phyloP scores from a whole-genome alignment of 805 yeast species.

The Zygosaccharomyces kombuchaensis region DNA sequence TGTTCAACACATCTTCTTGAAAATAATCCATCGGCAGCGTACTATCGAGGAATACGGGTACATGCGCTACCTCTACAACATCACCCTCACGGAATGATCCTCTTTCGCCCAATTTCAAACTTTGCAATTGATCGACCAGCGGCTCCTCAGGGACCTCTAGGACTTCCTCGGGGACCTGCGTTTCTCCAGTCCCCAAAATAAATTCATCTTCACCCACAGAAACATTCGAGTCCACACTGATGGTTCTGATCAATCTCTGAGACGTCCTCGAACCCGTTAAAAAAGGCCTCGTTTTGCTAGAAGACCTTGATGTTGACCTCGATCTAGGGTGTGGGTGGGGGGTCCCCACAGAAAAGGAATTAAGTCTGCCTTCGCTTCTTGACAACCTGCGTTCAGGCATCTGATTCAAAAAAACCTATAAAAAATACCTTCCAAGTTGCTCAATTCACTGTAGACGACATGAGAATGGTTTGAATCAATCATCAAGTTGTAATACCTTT shows the following conservation, averaged over 20 bases:
- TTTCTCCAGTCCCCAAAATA: conserved; percentile 6
- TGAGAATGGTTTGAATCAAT: not conserved
- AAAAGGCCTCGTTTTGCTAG: conserved; percentile 36
- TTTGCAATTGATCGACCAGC: conserved; percentile 3
- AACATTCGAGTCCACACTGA: conserved; percentile 25
- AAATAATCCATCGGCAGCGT: conserved; percentile 79
- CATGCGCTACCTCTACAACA: conserved; percentile 41
- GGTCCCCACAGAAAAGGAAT: conserved; percentile 10
- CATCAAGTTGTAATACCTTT: not conserved
- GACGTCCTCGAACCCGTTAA: conserved; percentile 28
- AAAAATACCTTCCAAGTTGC: not conserved
- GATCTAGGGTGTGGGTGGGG: conserved; percentile 18
- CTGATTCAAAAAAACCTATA: not conserved
- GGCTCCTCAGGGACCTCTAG: conserved; percentile 10
- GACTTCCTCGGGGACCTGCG: conserved; percentile 8
- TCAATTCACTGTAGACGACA: not conserved
- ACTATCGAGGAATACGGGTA: conserved; percentile 64
- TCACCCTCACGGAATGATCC: conserved; percentile 15
- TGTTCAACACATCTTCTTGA: conserved; percentile 69
- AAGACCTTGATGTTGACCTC: conserved; percentile 39
- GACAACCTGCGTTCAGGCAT: conserved; percentile 13
- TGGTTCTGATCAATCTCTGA: conserved; percentile 29
- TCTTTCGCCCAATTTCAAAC: conserved; percentile 4
- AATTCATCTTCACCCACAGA: conserved; percentile 10
- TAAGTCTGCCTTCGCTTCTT: conserved; percentile 10